Evolutionary conservation across 495 filamentous ascomycete genomes (phyloP).

Genomic region (Trichoderma asperelloides): DNA sequence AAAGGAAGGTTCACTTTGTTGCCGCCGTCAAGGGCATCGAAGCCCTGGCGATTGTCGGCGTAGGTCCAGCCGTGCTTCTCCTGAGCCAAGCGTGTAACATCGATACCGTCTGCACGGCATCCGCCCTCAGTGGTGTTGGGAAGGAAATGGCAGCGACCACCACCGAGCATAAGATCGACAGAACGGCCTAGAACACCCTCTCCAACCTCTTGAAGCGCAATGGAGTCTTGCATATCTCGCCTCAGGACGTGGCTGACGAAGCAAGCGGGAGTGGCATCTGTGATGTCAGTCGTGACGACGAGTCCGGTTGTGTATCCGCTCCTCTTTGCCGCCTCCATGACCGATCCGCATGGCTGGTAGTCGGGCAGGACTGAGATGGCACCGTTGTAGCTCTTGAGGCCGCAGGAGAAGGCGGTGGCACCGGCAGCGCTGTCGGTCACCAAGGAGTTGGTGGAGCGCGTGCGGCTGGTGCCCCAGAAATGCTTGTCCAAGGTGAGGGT

Average conservation of each 20-base stretch:
- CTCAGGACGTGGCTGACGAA: conserved; percentile 83
- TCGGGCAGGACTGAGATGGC: conserved; percentile 86
- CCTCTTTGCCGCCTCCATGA: conserved; percentile 87
- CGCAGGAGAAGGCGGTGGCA: conserved; percentile 92
- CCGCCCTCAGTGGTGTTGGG: conserved; percentile 66
- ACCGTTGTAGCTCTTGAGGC: conserved; percentile 86
- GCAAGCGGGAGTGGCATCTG: conserved; percentile 94
- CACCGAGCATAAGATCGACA: conserved; percentile 86
- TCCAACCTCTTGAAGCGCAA: conserved; percentile 86
- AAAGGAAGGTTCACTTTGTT: conserved; percentile 67
- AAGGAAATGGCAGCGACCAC: conserved; percentile 88
- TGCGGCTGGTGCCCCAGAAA: conserved; percentile 81
- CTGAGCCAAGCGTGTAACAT: conserved; percentile 58
- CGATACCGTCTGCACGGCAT: conserved; percentile 65
- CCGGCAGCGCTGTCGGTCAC: conserved; percentile 94
- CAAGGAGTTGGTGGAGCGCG: conserved; percentile 67
- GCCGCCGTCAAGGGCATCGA: conserved; percentile 68
- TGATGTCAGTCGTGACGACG: conserved; percentile 91
- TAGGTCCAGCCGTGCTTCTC: conserved; percentile 72
- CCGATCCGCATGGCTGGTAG: conserved; percentile 79
- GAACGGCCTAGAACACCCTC: conserved; percentile 70
- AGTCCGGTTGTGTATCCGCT: conserved; percentile 87
- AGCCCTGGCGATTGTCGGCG: conserved; percentile 59
- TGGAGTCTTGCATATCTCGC: conserved; percentile 73
- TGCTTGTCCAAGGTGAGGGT: conserved; percentile 73